A percentile compares a stretch with the other conserved stretches of the same genome.
These are phyloP conservation scores for Toxoplasma gondii DNA, from an alignment of 169 alveolate genomes.

Conservation along the genomic window DNA sequence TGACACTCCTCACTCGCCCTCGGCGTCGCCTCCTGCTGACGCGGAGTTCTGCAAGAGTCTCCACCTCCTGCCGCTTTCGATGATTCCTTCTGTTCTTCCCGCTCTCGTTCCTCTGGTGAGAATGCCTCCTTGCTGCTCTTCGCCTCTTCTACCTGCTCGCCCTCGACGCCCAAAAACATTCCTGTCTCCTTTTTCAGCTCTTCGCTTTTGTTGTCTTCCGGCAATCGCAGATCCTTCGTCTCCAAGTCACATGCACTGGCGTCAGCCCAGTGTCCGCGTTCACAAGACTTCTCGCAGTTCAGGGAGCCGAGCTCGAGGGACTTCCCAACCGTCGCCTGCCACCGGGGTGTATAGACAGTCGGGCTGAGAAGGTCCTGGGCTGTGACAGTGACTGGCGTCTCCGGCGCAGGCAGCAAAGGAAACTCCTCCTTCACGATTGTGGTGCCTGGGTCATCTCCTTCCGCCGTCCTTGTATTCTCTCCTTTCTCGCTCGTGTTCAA, in stretches of 20 bases:
- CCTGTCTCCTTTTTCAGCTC: too few relatives aligned
- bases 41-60: too few relatives aligned
- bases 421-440: background rate
- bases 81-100: background rate
- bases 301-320: background rate
- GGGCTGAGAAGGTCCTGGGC: background rate
- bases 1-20: too few relatives aligned
- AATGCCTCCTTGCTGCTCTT: background rate
- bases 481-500: background rate
- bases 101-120: background rate
- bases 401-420: background rate
- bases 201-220: too few relatives aligned
- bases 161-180: too few relatives aligned
- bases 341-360: background rate
- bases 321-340: background rate
- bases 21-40: too few relatives aligned
- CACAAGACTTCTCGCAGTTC: background rate
- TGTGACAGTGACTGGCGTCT: background rate
- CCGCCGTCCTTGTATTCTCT: background rate
- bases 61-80: background rate
- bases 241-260: background rate
- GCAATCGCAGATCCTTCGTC: background rate
- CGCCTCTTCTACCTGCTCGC: background rate
- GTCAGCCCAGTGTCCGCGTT: background rate
- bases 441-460: background rate